Evolutionary conservation across 805 yeast genomes (phyloP), one percentile per base, ranked within the genome.

Genomic region (Lipomyces mesembrius): DNA sequence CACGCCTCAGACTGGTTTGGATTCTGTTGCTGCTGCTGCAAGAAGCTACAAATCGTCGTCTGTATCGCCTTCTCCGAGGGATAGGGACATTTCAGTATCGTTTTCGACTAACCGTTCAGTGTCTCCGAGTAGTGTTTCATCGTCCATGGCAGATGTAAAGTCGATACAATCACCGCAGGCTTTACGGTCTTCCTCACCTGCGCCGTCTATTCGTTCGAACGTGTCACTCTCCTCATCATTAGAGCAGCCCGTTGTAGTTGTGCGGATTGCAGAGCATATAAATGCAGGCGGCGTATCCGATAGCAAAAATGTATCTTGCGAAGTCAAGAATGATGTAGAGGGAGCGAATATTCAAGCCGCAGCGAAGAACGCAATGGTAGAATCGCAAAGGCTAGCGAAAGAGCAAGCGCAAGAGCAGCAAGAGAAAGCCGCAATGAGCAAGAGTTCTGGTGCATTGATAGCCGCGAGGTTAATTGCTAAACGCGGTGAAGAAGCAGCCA

Each of bases 401-500:
- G 56, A 22, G 34, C n/a, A 53, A 17, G 32, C 29, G 2, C 29
- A 53, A 20, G 8, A 7, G n/a, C 56, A 29, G 27, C 20, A 29
- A 32, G 25, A 20, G 43, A 32, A n/a, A 43, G 49, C 11, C 25
- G 49, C 49, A n/a, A 17, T 43, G 25, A 17, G 49, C 20, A 43
- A 56, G 20, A 20, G 20, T 17, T 25, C 37, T 56, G 39, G 20
- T 8, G 59, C 59, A 20, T n/a, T 29, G 17, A 34, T 56, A 25
- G 59, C 59, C 27, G 59, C 59, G 17, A 29, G 27, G 39, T 14
- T 56, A 20, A 25, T 56, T 25, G 43, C 59, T 17, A 32, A 56
- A 32, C 59, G 59, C 7, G 59, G 43, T 9, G 59, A 56, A 32
- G 43, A 56, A 8, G 43, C 14, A 56, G 43, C 59, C 27, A 29